Base-by-base conservation (phyloP, 2,329 filamentous ascomycete genomes). In the Fusarium tuaranense region DNA sequence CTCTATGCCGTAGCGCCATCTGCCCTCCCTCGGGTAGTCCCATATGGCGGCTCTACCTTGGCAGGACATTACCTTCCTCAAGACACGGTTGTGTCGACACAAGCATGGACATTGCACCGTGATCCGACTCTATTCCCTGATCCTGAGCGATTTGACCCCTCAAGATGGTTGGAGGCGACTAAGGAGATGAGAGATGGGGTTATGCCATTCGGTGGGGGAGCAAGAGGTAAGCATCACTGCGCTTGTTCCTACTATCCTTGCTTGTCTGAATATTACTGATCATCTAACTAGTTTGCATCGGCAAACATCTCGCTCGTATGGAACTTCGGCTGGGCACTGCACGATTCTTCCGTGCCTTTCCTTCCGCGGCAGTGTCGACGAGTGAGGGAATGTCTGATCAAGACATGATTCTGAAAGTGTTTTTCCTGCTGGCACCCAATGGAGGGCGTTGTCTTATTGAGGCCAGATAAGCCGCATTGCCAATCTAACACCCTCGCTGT, bases 21-120 rank as follows among this genome's bases (percentile, higher is more conserved):
- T 0, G 79, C 78, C 1, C 79, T 88, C 8, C 86, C 84, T 0
- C 81, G 87, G 2, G 60, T 75, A 0, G 83, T 86, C 0, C 85
- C 87, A 0, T 67, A 76, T 0, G 82, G 78, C 5, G 87, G 87
- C 1, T 82, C 82, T 0, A 76, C 77, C 0, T 70, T 89, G 1
- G 80, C 70, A 1, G 86, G 83, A 0, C 80, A 83, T 61, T 82
- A 78, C 55, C 66, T 89, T 7, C 84, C 84, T 0, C 82, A 79
- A 0, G 84, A 85, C 2, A 78, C 79, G 0, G 81, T 78, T 0
- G 83, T 88, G 0, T 80, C 79, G 2, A 84, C 84, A 0, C 85
- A 88, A 73, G 78, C 83, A 14, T 88, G 84, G 68, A 86, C 82
- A 14, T 73, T 88, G 61, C 87, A 89, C 72, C 80, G 85, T 6